Evolutionary conservation across 169 alveolate genomes (phyloP).

Genomic region (Babesia sp.): DNA sequence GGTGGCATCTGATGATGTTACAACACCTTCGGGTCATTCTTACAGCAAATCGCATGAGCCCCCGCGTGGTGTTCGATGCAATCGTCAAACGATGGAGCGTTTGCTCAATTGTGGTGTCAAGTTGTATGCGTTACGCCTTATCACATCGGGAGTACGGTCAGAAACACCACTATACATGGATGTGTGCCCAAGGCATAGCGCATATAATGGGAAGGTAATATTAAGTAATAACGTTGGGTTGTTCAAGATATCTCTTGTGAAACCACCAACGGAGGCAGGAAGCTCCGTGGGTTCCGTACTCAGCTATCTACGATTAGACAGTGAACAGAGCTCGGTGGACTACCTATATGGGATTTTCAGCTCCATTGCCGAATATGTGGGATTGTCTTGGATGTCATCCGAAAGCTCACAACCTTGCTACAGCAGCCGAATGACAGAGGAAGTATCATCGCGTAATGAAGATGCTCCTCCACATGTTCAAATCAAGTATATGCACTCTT

Average conservation of each 20-base stretch:
- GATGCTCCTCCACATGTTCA: conserved; percentile 21
- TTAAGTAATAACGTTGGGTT: conserved; percentile 36
- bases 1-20: not conserved
- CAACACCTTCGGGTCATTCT: not conserved
- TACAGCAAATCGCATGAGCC: not conserved
- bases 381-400: conserved; percentile 10
- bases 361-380: conserved; percentile 33
- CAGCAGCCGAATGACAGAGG: not conserved
- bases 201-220: conserved; percentile 32
- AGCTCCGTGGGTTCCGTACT: conserved; percentile 5
- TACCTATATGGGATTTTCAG: conserved; percentile 15
- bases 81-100: conserved; percentile 5
- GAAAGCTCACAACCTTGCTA: not conserved
- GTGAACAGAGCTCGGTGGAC: not conserved
- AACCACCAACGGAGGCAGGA: not conserved
- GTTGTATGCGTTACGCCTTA: conserved; percentile 42
- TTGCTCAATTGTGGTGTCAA: conserved; percentile 23
- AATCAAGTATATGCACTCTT: conserved; percentile 30
- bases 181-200: conserved; percentile 21
- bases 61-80: conserved; percentile 19
- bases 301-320: conserved; percentile 2
- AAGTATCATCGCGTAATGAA: not conserved
- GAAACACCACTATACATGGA: conserved; percentile 23
- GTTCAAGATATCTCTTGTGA: conserved; percentile 43
- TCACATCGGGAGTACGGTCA: conserved; percentile 27